Evolutionary conservation across 1,139 yeast species (phyloP).

Genomic region (Kodamaea plutei): DNA sequence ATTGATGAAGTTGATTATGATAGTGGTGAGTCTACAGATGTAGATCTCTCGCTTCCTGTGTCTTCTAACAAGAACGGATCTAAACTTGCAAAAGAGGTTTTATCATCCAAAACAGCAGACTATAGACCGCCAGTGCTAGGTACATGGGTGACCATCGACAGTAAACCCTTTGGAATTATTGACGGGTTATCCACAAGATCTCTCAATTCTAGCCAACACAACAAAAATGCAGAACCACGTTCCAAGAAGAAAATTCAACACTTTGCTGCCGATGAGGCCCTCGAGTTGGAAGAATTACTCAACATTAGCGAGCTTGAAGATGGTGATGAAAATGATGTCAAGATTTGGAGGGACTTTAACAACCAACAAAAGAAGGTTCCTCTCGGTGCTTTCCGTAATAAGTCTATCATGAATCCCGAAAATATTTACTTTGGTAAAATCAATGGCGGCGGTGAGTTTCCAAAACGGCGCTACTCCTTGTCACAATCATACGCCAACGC

Average conservation of each 20-base stretch:
- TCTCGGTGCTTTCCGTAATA: constrained; percentile 83
- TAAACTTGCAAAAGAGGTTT: constrained; percentile 80
- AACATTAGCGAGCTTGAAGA: constrained; percentile 88
- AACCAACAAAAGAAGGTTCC: constrained; percentile 61
- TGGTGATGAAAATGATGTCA: constrained; percentile 55
- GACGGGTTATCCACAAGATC: constrained; percentile 91
- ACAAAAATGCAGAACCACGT: constrained; percentile 17
- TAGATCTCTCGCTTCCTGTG: constrained; percentile 72
- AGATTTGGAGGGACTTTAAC: constrained; percentile 52
- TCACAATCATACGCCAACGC: constrained; percentile 9
- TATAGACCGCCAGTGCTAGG: constrained; percentile 90
- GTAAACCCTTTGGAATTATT: constrained; percentile 86
- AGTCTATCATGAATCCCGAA: constrained; percentile 44
- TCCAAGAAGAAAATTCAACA: constrained; percentile 25
- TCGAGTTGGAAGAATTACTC: constrained; percentile 79
- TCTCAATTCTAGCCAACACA: constrained; percentile 22
- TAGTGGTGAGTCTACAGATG: constrained; percentile 88
- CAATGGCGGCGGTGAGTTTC: constrained; percentile 19
- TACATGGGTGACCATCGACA: constrained; percentile 78
- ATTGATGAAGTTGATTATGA: constrained; percentile 30
- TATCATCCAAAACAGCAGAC: constrained; percentile 78
- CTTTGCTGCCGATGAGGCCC: constrained; percentile 61
- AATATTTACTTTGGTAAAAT: constrained; percentile 21
- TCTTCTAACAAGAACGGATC: constrained; percentile 60
- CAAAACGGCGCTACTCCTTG: constrained; percentile 15